These are phyloP conservation scores for Fusarium musae DNA, from an alignment of 2,329 filamentous ascomycete species.

Conservation along the genomic window DNA sequence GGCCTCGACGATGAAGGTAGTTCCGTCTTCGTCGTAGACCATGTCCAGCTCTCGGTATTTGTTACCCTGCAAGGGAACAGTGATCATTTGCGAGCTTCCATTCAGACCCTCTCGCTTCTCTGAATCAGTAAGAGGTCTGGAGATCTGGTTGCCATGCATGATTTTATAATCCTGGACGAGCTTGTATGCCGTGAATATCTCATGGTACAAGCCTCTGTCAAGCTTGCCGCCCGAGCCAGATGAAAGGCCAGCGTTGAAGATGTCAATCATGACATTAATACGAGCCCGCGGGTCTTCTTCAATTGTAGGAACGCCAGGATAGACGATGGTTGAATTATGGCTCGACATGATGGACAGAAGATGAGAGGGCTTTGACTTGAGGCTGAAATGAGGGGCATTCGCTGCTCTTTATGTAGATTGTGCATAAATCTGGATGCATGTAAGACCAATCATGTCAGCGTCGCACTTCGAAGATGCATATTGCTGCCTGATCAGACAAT, in stretches of 20 bases:
- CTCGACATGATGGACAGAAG: neutral
- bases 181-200: neutral
- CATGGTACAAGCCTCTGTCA: neutral
- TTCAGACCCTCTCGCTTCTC: accelerated
- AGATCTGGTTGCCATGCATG: neutral
- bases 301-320: neutral
- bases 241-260: neutral
- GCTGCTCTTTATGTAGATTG: accelerated
- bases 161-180: neutral
- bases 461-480: neutral
- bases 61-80: neutral
- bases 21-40: neutral
- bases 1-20: neutral
- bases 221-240: neutral
- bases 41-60: neutral
- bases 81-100: neutral
- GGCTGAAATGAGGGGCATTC: neutral
- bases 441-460: neutral
- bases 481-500: neutral
- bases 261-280: neutral
- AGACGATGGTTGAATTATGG: neutral
- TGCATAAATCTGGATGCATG: neutral
- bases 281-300: neutral
- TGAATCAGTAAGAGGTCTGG: accelerated
- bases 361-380: neutral